Conservation (phyloP, 768 basidiomycete species). For the Lentinula lateritia region DNA sequence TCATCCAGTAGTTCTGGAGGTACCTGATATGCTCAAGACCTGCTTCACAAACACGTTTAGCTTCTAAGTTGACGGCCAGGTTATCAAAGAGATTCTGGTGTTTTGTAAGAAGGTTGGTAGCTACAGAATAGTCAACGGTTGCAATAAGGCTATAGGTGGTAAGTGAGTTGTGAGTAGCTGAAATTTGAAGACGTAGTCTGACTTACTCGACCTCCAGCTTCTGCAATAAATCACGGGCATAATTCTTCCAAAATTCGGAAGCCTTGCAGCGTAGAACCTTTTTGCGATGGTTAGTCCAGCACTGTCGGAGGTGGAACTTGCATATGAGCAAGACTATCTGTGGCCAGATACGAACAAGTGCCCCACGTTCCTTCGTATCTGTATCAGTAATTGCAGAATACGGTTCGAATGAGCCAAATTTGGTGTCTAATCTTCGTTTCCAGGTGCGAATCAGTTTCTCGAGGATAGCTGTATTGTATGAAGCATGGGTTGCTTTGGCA, state of each 20-base stretch:
- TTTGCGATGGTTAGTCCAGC: constrained; percentile 25
- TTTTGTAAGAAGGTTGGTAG: too few relatives aligned
- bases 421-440: constrained; percentile 11
- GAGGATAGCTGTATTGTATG: constrained; percentile 20
- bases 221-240: not conserved
- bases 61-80: not conserved
- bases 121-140: not conserved
- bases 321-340: constrained; percentile 28
- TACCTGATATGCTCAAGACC: constrained; percentile 18
- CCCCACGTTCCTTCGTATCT: constrained; percentile 7
- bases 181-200: not conserved
- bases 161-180: constrained; percentile 15
- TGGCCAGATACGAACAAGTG: constrained; percentile 23
- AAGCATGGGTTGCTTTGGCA: constrained; percentile 19
- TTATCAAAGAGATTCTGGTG: not conserved
- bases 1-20: constrained; percentile 20
- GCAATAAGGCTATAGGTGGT: not conserved
- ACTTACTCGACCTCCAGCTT: not conserved
- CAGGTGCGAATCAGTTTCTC: constrained; percentile 18
- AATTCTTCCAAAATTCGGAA: not conserved
- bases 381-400: constrained; percentile 17
- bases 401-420: constrained; percentile 14
- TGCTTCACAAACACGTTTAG: not conserved
- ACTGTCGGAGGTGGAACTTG: constrained; percentile 31
- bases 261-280: constrained; percentile 3